phyloP scores from a whole-genome alignment of 129 eudicot species.

The Daucus carota region DNA sequence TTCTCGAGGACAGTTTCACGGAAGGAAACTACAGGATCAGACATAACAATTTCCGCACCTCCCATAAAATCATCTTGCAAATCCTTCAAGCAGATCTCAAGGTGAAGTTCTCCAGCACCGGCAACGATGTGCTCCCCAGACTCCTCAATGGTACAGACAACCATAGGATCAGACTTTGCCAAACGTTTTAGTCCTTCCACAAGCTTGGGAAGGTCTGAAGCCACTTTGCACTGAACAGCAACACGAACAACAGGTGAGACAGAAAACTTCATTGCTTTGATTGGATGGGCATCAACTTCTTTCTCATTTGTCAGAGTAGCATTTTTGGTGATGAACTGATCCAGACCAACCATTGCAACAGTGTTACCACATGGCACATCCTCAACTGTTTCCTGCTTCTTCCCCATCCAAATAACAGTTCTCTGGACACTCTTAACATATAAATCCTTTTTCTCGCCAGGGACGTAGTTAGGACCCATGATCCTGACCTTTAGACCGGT shows the following conservation, averaged over 20 bases:
- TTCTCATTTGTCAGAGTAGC: constrained; percentile 41
- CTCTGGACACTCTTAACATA: constrained; percentile 10
- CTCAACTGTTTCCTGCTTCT: constrained; percentile 28
- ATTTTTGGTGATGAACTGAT: constrained; percentile 25
- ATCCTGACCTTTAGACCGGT: constrained; percentile 31
- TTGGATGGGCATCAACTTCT: constrained; percentile 16
- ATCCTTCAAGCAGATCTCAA: constrained; percentile 35
- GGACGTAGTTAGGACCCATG: constrained; percentile 33
- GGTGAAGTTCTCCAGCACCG: constrained; percentile 41
- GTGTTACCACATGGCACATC: constrained; percentile 44
- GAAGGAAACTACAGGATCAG: constrained; percentile 31
- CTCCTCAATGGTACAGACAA: constrained; percentile 31
- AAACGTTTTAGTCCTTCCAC: constrained; percentile 32
- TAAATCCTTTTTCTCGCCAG: constrained; percentile 13
- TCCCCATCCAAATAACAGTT: constrained; percentile 13
- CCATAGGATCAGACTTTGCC: constrained; percentile 37
- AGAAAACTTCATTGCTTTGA: constrained; percentile 15
- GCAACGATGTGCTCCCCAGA: constrained; percentile 29
- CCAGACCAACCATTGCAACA: constrained; percentile 11
- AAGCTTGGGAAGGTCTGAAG: constrained; percentile 37
- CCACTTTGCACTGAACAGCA: constrained; percentile 44
- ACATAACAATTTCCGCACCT: constrained; percentile 23
- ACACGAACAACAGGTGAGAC: constrained; percentile 50
- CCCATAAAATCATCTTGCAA: constrained; percentile 36
- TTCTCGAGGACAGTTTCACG: constrained; percentile 36